Conservation (phyloP, 345 rosid genomes). For the Pugionium dolabratum region DNA sequence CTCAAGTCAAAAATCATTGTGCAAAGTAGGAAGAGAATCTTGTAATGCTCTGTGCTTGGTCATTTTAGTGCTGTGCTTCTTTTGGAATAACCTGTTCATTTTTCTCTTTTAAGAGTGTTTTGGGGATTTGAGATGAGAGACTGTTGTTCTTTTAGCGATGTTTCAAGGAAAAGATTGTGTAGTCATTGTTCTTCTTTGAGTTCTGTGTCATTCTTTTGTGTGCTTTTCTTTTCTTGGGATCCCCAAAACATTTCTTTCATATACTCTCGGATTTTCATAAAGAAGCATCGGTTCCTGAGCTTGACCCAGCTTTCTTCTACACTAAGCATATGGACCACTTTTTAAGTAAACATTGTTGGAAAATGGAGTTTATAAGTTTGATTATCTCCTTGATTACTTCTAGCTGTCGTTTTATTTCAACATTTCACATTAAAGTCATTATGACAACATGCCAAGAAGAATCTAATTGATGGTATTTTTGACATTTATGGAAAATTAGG, state of each 20-base stretch:
- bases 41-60: conserved; percentile 36
- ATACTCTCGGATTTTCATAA: conserved; percentile 36
- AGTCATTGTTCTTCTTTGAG: conserved; percentile 41
- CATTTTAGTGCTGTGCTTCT: conserved; percentile 32
- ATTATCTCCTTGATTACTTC: conserved; percentile 18
- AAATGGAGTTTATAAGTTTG: conserved; percentile 14
- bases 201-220: conserved; percentile 39
- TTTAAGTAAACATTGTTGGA: conserved; percentile 22
- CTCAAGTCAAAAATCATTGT: conserved; percentile 4
- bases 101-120: conserved; percentile 24
- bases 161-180: conserved; percentile 32
- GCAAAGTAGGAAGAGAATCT: conserved; percentile 29
- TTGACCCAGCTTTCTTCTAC: conserved; percentile 40
- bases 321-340: conserved; percentile 32
- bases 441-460: conserved; percentile 27
- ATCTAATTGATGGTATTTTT: conserved; percentile 29
- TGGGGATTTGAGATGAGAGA: conserved; percentile 37
- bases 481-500: conserved; percentile 14
- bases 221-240: conserved; percentile 42
- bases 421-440: conserved; percentile 6
- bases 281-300: conserved; percentile 39
- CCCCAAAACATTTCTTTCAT: conserved; percentile 40
- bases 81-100: conserved; percentile 15
- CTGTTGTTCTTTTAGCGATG: conserved; percentile 26
- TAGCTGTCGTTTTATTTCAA: background rate